Conservation (phyloP, 2,329 filamentous ascomycete genomes). For the Berkeleyomyces rouxiae region DNA sequence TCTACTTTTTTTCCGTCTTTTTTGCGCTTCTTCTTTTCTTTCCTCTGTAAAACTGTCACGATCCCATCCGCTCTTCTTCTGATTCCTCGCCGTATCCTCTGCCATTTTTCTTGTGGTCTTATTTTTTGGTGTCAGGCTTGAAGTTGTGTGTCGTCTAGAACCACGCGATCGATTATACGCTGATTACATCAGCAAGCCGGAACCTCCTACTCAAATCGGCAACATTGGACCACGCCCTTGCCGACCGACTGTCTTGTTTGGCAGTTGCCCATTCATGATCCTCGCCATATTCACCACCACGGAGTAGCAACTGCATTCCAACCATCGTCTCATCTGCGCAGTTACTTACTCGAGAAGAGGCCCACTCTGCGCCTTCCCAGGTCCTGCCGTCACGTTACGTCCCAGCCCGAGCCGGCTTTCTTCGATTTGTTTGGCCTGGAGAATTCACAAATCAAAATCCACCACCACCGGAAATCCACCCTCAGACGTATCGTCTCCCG, state of each 20-base stretch:
- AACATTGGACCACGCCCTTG: neutral
- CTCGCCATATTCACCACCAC: neutral
- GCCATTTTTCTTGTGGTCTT: neutral
- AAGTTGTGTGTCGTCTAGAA: neutral
- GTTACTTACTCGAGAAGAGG: too few species aligned
- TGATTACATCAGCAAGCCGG: too few species aligned
- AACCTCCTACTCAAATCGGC: neutral
- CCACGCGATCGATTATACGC: too few species aligned
- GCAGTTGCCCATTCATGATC: neutral
- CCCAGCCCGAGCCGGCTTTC: too few species aligned
- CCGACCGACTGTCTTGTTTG: neutral
- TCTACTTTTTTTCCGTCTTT: neutral
- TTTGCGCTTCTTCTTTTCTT: neutral
- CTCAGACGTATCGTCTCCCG: too few species aligned
- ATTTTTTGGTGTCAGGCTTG: neutral
- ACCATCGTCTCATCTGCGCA: too few species aligned
- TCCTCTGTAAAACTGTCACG: neutral
- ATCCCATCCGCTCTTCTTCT: neutral
- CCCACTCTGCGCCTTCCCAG: too few species aligned
- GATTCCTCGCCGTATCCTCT: neutral
- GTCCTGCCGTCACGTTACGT: too few species aligned
- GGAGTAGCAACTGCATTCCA: too few species aligned
- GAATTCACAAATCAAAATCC: too few species aligned
- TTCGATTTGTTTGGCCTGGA: too few species aligned
- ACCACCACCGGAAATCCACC: too few species aligned